Percentiles rank a stretch among this genome's conserved stretches.
phyloP scores from a whole-genome alignment of 2,329 filamentous ascomycete genomes.

The Fusarium praegraminearum region DNA sequence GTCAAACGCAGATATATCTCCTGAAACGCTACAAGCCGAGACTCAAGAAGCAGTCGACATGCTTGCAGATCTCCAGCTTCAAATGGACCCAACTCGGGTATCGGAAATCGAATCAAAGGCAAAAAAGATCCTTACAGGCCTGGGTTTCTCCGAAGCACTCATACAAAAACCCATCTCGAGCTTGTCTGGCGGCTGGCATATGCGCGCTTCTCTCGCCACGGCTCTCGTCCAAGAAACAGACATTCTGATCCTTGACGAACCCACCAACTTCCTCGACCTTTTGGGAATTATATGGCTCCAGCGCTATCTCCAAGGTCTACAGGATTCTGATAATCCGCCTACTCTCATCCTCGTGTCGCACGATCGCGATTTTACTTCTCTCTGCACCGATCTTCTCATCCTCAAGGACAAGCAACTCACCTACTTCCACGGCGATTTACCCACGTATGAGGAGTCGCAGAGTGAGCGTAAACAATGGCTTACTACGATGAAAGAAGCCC shows the following conservation, averaged over 20 bases:
- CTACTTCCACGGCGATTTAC: slow-evolving; percentile 80
- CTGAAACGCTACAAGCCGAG: slow-evolving; percentile 70
- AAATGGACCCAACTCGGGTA: slow-evolving; percentile 74
- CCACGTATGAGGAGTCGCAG: slow-evolving; percentile 76
- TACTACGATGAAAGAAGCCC: slow-evolving; percentile 81
- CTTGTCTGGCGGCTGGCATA: slow-evolving; percentile 82
- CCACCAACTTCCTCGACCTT: slow-evolving; percentile 87
- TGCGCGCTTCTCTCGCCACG: slow-evolving; percentile 74
- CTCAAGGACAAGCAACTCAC: slow-evolving; percentile 77
- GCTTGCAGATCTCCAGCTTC: slow-evolving; percentile 75
- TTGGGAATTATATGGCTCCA: slow-evolving; percentile 89
- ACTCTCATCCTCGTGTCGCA: slow-evolving; percentile 86
- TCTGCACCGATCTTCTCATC: slow-evolving; percentile 82
- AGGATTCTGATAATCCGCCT: slow-evolving; percentile 64
- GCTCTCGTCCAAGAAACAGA: slow-evolving; percentile 79
- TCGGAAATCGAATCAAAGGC: slow-evolving; percentile 74
- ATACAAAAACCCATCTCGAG: slow-evolving; percentile 71
- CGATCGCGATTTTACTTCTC: slow-evolving; percentile 83
- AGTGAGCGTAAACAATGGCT: slow-evolving; percentile 76
- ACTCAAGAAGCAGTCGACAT: slow-evolving; percentile 77
- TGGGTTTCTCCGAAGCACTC: slow-evolving; percentile 75
- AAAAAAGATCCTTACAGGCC: slow-evolving; percentile 72
- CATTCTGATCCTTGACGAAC: slow-evolving; percentile 85
- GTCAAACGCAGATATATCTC: slow-evolving; percentile 66
- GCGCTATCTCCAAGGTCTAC: slow-evolving; percentile 71